Evolutionary conservation across 164 flowering plant species (phyloP), one percentile per base, ranked within the genome.

Genomic region (Umbilicus rupestris): DNA sequence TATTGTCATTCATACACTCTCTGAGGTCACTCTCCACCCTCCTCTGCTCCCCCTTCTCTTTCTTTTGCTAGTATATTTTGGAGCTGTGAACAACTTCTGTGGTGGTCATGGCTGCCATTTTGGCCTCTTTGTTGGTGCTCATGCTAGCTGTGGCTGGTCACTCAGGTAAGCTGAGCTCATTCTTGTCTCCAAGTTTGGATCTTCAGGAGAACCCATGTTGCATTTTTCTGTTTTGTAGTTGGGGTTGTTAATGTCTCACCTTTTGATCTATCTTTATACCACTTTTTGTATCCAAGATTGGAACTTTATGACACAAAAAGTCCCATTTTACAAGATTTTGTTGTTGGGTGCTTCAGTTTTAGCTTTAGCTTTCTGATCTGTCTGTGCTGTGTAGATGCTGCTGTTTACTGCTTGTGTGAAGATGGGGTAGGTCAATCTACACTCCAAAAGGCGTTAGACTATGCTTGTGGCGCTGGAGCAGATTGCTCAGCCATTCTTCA

Each of bases 381-480:
- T 11, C 29, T 3, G 19, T 55, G 35, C 28, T 55, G 33, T 26
- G 60, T 28, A 55, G 60, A 55, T 55, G 60, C 60, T 57, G 64
- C 64, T 67, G 60, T 58, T 17, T 67, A 67, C 64, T 91, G 97
- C 75, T 87, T 82, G 1, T 86, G 94, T 55, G 85, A 77, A 66
- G 74, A 74, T 66, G 89, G 86, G 47, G 31, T 74, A 63, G 66
- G 80, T 70, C 83, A 86, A 2, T 3, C 66, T 39, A 57, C 28
- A 11, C 81, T 84, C 39, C 97, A 91, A 72, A 89, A 82, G 70
- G 57, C 79, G 10, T 29, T 91, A 30, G 97, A 91, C 68, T 91
- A 83, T 74, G 96, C 97, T 47, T 91, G 97, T 79, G 96, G 94
- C 72, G 72, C 78, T 65, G 94, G 92, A 72, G 97, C 94, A 44